Evolutionary conservation across 768 basidiomycete genomes (phyloP), one percentile per base, ranked within the genome.

Genomic region (Boletus vinaceobasis): DNA sequence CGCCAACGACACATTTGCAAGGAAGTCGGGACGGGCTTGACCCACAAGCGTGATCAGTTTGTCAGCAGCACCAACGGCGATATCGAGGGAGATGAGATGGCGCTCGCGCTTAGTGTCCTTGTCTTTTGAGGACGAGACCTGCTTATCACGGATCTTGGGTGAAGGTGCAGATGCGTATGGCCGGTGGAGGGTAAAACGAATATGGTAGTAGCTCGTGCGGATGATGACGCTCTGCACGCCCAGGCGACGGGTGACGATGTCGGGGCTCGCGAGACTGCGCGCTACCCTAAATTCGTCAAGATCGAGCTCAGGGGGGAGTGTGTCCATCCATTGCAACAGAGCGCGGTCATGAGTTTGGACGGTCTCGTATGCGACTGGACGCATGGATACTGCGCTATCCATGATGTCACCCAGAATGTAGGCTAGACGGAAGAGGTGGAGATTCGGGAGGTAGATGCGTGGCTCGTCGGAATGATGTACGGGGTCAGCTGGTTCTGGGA

Each of bases 201-300:
- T 88, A 68, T 92, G 88, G 63, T 87, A 82, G 70, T 84, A 90
- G 40, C 86, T 84, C 4, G 84, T 83, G 52, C 87, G 85, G 56
- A 90, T 82, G 64, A 90, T 87, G 39, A 92, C 84, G 66, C 88
- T 88, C 67, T 92, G 89, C 15, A 92, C 87, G 32, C 87, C 90
- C 21, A 85, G 66, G 50, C 90, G 80, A 50, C 87, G 82, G 19
- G 76, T 76, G n/a, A 78, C 66, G 14, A 78, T 75, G 58, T 83
- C 77, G 2, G 78, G 70, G 33, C 86, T 87, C 10, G 86, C 86
- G 31, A 92, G 77, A 60, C 83, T 84, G 58, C 86, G 82, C 15
- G 87, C 86, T 8, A 91, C 77, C 43, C 80, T 80, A 64, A 82
- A 88, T 60, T 90, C 88, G 68, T 91, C 88, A 48, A 91, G 77